These are phyloP conservation scores for Backusella morwellensis DNA, from an alignment of 192 early-diverging fungal genomes.

Conservation along the genomic window DNA sequence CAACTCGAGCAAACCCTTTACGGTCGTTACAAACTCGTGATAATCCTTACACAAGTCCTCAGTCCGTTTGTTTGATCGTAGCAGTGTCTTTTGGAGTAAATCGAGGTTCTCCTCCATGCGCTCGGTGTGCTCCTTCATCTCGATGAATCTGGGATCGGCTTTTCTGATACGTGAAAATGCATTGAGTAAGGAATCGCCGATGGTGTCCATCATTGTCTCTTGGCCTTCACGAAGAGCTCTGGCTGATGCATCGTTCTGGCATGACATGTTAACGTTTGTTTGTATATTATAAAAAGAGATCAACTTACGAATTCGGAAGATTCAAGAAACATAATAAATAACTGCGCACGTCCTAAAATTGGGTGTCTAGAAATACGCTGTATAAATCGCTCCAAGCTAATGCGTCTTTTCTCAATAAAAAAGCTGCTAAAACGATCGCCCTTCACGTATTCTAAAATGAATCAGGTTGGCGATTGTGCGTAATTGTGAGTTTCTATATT, in stretches of 20 bases:
- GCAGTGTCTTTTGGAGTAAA: constrained; percentile 75
- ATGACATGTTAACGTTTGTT: background rate
- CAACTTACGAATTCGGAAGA: constrained; percentile 66
- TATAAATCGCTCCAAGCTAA: constrained; percentile 81
- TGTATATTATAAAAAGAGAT: background rate
- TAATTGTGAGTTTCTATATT: too few relatives aligned
- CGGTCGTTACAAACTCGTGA: constrained; percentile 70
- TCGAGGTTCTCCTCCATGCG: constrained; percentile 86
- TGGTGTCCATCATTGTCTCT: constrained; percentile 73
- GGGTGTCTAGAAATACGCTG: constrained; percentile 84
- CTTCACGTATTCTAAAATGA: constrained; percentile 79
- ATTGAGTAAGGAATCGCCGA: constrained; percentile 87
- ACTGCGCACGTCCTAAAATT: constrained; percentile 64
- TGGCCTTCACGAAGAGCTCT: constrained; percentile 32
- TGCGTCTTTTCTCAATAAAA: constrained; percentile 83
- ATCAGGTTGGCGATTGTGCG: too few relatives aligned
- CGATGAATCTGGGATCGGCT: constrained; percentile 80
- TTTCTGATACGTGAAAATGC: constrained; percentile 92
- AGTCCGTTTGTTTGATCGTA: constrained; percentile 70
- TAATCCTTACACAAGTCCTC: constrained; percentile 76
- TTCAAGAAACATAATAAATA: constrained; percentile 82
- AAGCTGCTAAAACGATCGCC: constrained; percentile 92
- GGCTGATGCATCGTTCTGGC: constrained; percentile 34
- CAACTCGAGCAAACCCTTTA: constrained; percentile 75
- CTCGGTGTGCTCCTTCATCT: constrained; percentile 77